Evolutionary conservation across 495 filamentous ascomycete genomes (phyloP), one percentile per base, ranked within the genome.

Genomic region (Apiosordaria backusii): DNA sequence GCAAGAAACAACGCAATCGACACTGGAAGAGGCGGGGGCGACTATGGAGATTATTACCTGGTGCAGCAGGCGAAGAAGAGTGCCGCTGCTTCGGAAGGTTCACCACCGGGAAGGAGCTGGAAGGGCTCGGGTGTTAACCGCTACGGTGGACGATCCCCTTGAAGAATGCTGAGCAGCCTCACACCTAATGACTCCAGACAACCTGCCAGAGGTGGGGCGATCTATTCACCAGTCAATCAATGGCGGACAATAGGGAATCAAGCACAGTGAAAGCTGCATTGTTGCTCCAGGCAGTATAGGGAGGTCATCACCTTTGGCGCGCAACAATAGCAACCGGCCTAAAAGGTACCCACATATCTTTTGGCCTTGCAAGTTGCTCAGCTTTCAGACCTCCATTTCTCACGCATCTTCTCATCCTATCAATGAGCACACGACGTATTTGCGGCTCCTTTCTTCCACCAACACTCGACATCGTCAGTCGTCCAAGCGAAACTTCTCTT

Each of bases 11-110:
- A 26, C 1, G 63, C 57, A 9, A 61, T 64, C 15, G 52, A 18
- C 4, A 25, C 57, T 16, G 1, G 25, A 0, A 29, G 18, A 0
- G 57, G 62, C 2, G 25, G 21, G 7, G 13, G 24, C 1, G 64
- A 72, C 22, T 57, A 71, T 15, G 71, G 69, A 0, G 73, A 73
- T 21, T 75, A 74, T 15, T 75, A 75, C 45, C 55, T 73, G 1
- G 63, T 69, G 1, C 40, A 62, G 25, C 71, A 73, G 62, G 21
- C 62, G 13, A 66, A 53, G 3, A 45, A 40, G 55, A 67, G 68
- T 21, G 61, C 40, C 0, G 72, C 68, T 9, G 21, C 9, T 5
- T 4, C 18, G 57, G 23, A 3, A 19, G 21, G 2, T 45, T 45
- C 35, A 15, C 35, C 35, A 3, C 4, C 19, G 9, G 53, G 53